Base-by-base conservation (phyloP, 257 asterid species). In the Buddleja alternifolia region DNA sequence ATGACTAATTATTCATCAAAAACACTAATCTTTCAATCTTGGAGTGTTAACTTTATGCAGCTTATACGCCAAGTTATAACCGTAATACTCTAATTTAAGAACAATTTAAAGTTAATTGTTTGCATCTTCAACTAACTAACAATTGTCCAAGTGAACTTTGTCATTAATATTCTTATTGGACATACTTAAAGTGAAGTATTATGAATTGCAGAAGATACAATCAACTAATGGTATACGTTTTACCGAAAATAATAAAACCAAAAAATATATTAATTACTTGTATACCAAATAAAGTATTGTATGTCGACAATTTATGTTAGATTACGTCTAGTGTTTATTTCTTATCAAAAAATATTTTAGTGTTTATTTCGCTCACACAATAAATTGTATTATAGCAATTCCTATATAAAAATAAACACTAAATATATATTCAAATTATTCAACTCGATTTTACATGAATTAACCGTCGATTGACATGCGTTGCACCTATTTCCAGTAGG, bases 1-100 rank as follows among this genome's bases (percentile, higher is more conserved):
- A 73, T 77, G 75, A 73, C 60, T 62, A 56, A 77, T 77, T 68
- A 72, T 68, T 71, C 58, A 16, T 70, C 51, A 42, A 50, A 51
- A 71, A 52, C 71, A 59, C 74, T 63, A n/a, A n/a, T 76, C 45
- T 66, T 21, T 21, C 16, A n/a, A 10, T 50, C 39, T 65, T 51
- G 25, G 53, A 52, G 32, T 63, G n/a, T 29, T 23, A 36, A 62
- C 75, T 73, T 73, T 78, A 51, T 62, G 37, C 78, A 55, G 19
- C 44, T 73, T 37, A 56, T 73, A 68, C 73, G 73, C 50, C 78
- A 77, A 19, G 10, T 42, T 70, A 36, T 75, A 11, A 6, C 47
- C 41, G 34, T 62, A 3, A 19, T 15, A 44, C 34, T 29, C 2
- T 72, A 25, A 19, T 45, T 47, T 56, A n/a, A 8, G 11, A 1